Percentiles rank a stretch among this genome's conserved stretches.
Evolutionary conservation across 345 rosid species (phyloP).

Genomic region (Brassica napus): DNA sequence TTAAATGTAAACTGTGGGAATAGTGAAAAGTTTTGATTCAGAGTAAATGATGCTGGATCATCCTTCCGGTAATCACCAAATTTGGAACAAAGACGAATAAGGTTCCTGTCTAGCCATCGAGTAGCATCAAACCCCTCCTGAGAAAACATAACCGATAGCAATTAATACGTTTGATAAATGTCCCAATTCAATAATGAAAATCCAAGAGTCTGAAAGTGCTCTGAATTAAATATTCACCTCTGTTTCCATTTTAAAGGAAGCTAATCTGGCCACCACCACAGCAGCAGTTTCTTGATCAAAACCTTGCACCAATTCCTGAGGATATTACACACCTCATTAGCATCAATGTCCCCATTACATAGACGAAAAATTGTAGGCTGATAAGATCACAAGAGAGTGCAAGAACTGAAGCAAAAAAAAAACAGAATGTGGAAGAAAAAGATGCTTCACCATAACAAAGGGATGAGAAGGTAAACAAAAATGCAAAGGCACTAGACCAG

Average conservation of each 20-base stretch:
- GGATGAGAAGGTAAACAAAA: neutral
- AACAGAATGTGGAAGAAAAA: neutral
- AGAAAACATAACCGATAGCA: constrained; percentile 7
- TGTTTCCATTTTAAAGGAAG: constrained; percentile 93
- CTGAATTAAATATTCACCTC: constrained; percentile 56
- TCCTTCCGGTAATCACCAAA: constrained; percentile 98
- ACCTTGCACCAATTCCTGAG: constrained; percentile 87
- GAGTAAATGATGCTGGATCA: constrained; percentile 92
- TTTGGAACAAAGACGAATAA: constrained; percentile 91
- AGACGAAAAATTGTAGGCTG: constrained; percentile 6
- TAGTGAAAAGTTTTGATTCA: constrained; percentile 88
- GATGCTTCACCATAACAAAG: neutral
- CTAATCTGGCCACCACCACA: constrained; percentile 91
- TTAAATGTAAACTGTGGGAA: constrained; percentile 99
- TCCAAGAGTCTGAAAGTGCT: neutral
- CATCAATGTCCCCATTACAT: constrained; percentile 7
- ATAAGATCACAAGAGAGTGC: neutral
- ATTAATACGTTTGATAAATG: neutral
- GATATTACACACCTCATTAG: constrained; percentile 25
- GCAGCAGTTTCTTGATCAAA: constrained; percentile 99
- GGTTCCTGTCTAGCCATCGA: constrained; percentile 95
- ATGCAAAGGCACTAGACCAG: neutral
- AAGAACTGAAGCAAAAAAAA: neutral
- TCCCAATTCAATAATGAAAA: neutral
- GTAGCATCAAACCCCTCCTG: constrained; percentile 99